Evolutionary conservation across 192 early-diverging fungal genomes (phyloP), one percentile per base, ranked within the genome.

Genomic region (Umbelopsis sp.): DNA sequence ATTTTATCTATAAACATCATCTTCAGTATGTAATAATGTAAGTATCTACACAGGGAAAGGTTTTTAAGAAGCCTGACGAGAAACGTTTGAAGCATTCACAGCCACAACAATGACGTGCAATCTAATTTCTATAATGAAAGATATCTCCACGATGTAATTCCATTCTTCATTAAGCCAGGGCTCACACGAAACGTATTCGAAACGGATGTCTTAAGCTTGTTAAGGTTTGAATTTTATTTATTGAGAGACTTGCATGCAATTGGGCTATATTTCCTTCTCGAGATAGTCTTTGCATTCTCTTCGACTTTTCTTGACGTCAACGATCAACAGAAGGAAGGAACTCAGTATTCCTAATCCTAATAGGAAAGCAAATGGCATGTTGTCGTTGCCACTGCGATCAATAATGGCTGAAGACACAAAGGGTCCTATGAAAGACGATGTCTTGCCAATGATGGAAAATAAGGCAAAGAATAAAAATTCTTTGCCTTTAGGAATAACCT

Each of bases 371-470:
- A 67, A 67, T 24, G 66, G 66, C 66, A 67, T 67, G 43, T 67
- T 67, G 16, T 44, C 43, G 17, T 67, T 67, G 43, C 66, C 66
- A 25, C 66, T 67, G 2, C 38, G 43, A 67, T 67, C 66, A 29
- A 67, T 67, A 25, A 67, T 67, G 4, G 66, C 66, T 7, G 66
- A 67, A 21, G 66, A 67, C 20, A 67, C 66, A 47, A 67, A 67
- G 2, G 66, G 66, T 67, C 66, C 66, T 41, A 67, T 67, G 32
- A 67, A 67, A 14, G 66, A 44, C 3, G 66, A 67, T 44, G 66
- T 67, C 25, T 67, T 67, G n/a, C 66, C 66, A 67, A 67, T 67
- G 43, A 67, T 67, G 66, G 66, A 67, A 67, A 67, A 67, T 22
- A 67, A 29, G 20, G 66, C 66, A 16, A 67, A 67, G 66, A 67